A percentile compares a stretch with the other conserved stretches of the same genome.
phyloP scores from a whole-genome alignment of 176 grass and related monocot genomes.

The Hordeum vulgare region DNA sequence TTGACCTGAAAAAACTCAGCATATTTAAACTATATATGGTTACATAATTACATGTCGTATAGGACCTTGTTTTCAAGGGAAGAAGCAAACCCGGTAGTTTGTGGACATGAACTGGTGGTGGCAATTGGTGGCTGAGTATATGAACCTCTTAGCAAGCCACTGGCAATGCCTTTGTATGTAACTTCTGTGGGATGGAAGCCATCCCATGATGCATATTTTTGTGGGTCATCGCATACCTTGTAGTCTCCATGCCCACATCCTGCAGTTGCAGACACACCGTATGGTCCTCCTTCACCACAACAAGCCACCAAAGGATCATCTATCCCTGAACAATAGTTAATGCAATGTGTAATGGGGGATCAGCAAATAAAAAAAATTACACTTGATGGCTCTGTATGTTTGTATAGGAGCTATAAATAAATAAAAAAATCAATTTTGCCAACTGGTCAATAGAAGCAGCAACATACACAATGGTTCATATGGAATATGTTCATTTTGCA shows the following conservation, averaged over 20 bases:
- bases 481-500: neutral
- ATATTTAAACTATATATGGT: neutral
- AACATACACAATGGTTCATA: too few species aligned
- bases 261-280: conserved; percentile 1
- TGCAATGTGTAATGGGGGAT: neutral
- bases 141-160: conserved; percentile 35
- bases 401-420: too few species aligned
- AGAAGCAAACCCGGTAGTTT: neutral
- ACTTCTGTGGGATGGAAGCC: conserved; percentile 49
- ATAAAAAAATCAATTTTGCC: too few species aligned
- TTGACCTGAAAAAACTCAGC: neutral
- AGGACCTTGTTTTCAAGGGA: conserved; percentile 12
- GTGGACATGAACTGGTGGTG: conserved; percentile 10
- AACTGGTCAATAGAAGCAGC: too few species aligned
- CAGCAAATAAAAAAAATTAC: neutral
- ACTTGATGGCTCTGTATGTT: too few species aligned
- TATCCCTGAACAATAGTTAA: conserved; percentile 34
- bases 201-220: conserved; percentile 60
- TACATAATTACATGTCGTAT: conserved; percentile 15
- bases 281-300: conserved; percentile 36
- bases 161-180: conserved; percentile 41
- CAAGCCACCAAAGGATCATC: conserved; percentile 42
- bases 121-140: conserved; percentile 35
- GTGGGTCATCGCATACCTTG: conserved; percentile 37
- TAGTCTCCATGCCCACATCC: conserved; percentile 27